Conservation (phyloP, 129 eudicot species). For the Artemisia annua region DNA sequence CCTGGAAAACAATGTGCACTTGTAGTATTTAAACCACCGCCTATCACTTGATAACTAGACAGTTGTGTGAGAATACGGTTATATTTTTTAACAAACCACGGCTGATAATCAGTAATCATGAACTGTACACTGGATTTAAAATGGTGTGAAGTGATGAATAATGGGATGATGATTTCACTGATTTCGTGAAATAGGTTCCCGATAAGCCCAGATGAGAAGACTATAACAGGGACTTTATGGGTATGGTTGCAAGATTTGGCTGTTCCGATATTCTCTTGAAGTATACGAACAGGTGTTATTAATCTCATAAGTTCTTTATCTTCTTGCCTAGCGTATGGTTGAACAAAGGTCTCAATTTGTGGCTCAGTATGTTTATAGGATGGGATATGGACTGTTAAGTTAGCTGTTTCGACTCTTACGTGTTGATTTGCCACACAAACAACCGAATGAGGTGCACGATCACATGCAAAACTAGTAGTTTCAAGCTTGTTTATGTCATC, state of each 20-base stretch:
- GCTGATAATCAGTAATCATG: constrained; percentile 40
- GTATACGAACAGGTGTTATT: constrained; percentile 47
- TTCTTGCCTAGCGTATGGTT: constrained; percentile 61
- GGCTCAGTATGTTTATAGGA: constrained; percentile 19
- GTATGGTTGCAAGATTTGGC: constrained; percentile 33
- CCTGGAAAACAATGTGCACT: constrained; percentile 56
- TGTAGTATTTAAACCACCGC: constrained; percentile 16
- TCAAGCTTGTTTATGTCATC: constrained; percentile 41
- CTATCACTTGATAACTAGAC: constrained; percentile 33
- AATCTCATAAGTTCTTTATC: constrained; percentile 30
- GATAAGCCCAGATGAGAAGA: constrained; percentile 53
- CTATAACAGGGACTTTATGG: constrained; percentile 49
- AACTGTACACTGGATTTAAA: constrained; percentile 38
- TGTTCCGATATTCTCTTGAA: constrained; percentile 19
- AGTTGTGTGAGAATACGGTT: constrained; percentile 22
- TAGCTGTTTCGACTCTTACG: constrained; percentile 35
- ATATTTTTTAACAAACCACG: constrained; percentile 32
- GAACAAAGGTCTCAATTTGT: constrained; percentile 22
- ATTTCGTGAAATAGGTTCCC: constrained; percentile 59
- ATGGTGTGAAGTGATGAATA: constrained; percentile 46
- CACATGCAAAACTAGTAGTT: constrained; percentile 46
- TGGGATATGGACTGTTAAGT: not conserved
- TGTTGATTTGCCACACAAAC: constrained; percentile 42
- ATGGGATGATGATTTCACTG: constrained; percentile 56
- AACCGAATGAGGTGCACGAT: constrained; percentile 21